Conservation (phyloP, 805 yeast species). For the Suhomyces vadensis region DNA sequence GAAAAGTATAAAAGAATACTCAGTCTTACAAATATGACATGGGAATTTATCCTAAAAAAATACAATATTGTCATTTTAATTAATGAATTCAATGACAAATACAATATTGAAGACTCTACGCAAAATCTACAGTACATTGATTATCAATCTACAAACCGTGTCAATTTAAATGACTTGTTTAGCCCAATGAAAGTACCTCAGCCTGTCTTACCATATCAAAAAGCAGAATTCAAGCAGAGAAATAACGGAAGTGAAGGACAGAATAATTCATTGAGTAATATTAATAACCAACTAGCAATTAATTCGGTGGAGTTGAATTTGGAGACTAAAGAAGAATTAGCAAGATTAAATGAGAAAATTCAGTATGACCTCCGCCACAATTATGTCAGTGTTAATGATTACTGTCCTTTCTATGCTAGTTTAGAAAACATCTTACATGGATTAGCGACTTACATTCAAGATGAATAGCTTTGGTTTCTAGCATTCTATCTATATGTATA, state of each 20-base stretch:
- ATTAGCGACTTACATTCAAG: conserved; percentile 38
- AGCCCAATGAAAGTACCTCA: conserved; percentile 46
- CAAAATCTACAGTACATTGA: conserved; percentile 36
- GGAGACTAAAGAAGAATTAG: conserved; percentile 28
- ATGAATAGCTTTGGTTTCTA: neutral
- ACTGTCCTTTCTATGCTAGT: conserved; percentile 44
- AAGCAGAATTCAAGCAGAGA: neutral
- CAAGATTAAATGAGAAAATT: conserved; percentile 38
- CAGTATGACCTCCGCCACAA: conserved; percentile 43
- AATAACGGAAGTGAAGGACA: neutral
- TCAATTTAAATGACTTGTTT: conserved; percentile 43
- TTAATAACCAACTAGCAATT: conserved; percentile 9
- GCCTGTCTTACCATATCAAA: conserved; percentile 21
- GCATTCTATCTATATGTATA: neutral
- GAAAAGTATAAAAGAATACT: conserved; percentile 48
- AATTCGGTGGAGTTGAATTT: conserved; percentile 6
- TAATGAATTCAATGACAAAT: conserved; percentile 23
- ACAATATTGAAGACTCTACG: conserved; percentile 6
- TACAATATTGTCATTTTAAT: conserved; percentile 33
- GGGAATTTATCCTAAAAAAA: conserved; percentile 44
- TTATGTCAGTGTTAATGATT: conserved; percentile 45
- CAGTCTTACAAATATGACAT: conserved; percentile 41
- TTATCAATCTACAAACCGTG: conserved; percentile 40
- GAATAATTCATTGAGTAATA: neutral
- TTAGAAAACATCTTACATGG: conserved; percentile 43